Evolutionary conservation across 2,329 filamentous ascomycete genomes (phyloP).

Genomic region (Hypoxylon sp.): DNA sequence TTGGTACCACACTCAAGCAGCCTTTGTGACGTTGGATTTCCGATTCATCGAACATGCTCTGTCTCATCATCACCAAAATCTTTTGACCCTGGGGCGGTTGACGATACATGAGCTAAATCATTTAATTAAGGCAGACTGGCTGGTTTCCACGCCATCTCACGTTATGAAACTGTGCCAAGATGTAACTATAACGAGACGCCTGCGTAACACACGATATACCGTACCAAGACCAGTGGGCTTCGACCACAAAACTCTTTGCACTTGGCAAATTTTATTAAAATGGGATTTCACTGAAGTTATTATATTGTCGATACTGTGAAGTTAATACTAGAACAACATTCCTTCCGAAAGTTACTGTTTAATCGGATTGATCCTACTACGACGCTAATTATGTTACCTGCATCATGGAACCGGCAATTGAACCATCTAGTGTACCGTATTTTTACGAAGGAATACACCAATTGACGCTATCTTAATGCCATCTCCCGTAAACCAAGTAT

Average conservation of each 20-base stretch:
- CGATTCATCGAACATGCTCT: conserved; percentile 23
- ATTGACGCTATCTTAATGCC: conserved; percentile 5
- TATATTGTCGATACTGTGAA: background rate
- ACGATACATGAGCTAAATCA: conserved; percentile 28
- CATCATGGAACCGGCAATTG: conserved; percentile 10
- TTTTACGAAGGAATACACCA: conserved; percentile 6
- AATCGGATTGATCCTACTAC: conserved; percentile 10
- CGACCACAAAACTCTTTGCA: background rate
- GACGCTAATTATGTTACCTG: background rate
- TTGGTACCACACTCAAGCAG: conserved; percentile 5
- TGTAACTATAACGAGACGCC: conserved; percentile 20
- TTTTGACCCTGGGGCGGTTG: conserved; percentile 28
- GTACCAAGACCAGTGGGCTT: conserved; percentile 9
- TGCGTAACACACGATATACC: conserved; percentile 38
- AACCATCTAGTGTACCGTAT: background rate
- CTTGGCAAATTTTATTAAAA: background rate
- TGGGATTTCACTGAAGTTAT: background rate
- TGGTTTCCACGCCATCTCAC: conserved; percentile 28
- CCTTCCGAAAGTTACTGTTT: conserved; percentile 1
- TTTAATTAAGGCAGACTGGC: conserved; percentile 26
- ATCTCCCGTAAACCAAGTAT: conserved; percentile 28
- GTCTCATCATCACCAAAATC: conserved; percentile 25
- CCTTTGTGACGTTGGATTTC: conserved; percentile 26
- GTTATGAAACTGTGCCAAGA: conserved; percentile 42
- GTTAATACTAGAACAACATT: conserved; percentile 3